phyloP scores from a whole-genome alignment of 208 protist genomes.

The Phytomonas sp. region DNA sequence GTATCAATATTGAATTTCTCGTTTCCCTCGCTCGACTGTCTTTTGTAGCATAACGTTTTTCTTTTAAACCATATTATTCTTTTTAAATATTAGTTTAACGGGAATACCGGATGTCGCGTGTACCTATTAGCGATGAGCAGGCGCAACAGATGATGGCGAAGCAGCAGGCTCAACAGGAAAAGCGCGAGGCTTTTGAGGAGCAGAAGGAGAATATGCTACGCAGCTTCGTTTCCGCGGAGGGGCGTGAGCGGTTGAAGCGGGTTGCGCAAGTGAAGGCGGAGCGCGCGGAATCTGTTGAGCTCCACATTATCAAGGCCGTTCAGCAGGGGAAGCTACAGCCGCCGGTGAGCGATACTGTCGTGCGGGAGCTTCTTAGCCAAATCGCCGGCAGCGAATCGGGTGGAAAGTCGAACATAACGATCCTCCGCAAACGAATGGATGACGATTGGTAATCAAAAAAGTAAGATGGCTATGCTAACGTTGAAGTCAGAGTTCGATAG shows the following conservation, averaged over 20 bases:
- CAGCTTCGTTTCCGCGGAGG: conserved; percentile 77
- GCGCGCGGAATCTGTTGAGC: conserved; percentile 71
- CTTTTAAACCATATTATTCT: conserved; percentile 14
- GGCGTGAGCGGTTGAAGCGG: conserved; percentile 82
- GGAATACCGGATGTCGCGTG: conserved; percentile 37
- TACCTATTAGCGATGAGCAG: conserved; percentile 85
- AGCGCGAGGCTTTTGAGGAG: conserved; percentile 61
- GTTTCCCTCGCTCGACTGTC: too few species aligned
- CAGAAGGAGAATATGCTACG: conserved; percentile 86
- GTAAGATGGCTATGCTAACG: too few species aligned
- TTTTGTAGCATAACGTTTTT: conserved; percentile 3
- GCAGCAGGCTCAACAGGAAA: conserved; percentile 82
- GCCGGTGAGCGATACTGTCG: conserved; percentile 72
- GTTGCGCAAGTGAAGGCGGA: conserved; percentile 85
- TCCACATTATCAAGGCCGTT: conserved; percentile 86
- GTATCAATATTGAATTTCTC: too few species aligned
- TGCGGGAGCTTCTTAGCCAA: conserved; percentile 70
- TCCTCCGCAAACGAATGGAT: conserved; percentile 80
- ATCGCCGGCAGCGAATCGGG: conserved; percentile 45
- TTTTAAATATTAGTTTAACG: conserved; percentile 4
- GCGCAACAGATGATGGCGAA: conserved; percentile 84
- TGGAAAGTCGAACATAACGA: conserved; percentile 66
- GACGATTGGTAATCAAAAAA: conserved; percentile 78
- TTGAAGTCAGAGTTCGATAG: too few species aligned
- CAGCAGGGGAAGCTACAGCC: conserved; percentile 82